These are phyloP conservation scores for Aspergillus sclerotioniger DNA, from an alignment of 495 filamentous ascomycete species.

Conservation along the genomic window DNA sequence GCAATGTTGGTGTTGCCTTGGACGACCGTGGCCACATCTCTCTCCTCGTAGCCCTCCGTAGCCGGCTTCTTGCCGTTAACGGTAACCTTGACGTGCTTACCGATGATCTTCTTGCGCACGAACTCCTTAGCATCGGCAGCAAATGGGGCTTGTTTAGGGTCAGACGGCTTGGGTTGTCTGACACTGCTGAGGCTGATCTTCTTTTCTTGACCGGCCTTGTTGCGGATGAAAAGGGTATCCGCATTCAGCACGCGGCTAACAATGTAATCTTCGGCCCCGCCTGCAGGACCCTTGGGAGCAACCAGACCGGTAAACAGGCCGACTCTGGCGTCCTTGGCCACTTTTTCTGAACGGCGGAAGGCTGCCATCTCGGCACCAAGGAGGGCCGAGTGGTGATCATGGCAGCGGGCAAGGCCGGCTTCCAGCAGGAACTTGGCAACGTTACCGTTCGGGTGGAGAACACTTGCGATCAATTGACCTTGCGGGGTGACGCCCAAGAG, in stretches of 20 bases:
- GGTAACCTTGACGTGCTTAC: constrained; percentile 84
- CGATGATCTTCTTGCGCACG: constrained; percentile 88
- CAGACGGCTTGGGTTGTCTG: constrained; percentile 80
- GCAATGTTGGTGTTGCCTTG: constrained; percentile 84
- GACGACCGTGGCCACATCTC: constrained; percentile 87
- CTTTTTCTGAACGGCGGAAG: constrained; percentile 83
- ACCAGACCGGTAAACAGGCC: constrained; percentile 79
- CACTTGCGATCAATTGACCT: constrained; percentile 72
- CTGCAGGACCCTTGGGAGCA: constrained; percentile 51
- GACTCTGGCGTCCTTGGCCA: constrained; percentile 69
- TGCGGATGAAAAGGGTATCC: constrained; percentile 83
- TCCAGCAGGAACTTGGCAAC: constrained; percentile 86
- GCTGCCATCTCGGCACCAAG: constrained; percentile 81
- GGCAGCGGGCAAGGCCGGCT: constrained; percentile 85
- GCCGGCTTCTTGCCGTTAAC: constrained; percentile 91
- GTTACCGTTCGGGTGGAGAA: constrained; percentile 86
- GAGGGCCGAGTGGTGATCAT: constrained; percentile 88
- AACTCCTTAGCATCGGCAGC: constrained; percentile 94
- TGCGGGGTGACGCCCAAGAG: constrained; percentile 85
- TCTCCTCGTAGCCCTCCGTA: constrained; percentile 86
- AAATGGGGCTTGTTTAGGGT: constrained; percentile 81
- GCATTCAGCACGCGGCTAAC: constrained; percentile 84
- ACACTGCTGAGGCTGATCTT: constrained; percentile 90
- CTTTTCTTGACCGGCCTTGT: constrained; percentile 80
- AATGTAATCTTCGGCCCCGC: constrained; percentile 66